These are phyloP conservation scores for Sordaria brevicollis DNA, from an alignment of 495 filamentous ascomycete genomes.

Conservation along the genomic window DNA sequence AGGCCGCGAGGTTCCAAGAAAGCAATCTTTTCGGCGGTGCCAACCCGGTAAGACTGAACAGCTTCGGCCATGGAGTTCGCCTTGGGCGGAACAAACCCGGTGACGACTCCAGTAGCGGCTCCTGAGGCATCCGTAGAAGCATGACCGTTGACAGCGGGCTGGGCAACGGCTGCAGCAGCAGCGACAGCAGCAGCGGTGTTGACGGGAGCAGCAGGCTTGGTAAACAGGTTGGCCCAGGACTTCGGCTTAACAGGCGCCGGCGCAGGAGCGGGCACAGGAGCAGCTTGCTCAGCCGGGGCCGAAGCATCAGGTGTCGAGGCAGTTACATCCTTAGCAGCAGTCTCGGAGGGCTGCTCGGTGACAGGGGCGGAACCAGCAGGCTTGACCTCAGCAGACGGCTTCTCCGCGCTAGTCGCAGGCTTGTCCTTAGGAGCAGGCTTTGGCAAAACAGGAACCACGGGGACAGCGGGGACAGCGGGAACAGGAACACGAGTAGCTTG, in stretches of 20 bases:
- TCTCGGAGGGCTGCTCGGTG: constrained; percentile 23
- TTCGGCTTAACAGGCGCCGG: constrained; percentile 46
- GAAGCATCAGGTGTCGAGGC: constrained; percentile 8
- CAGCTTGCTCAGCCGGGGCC: constrained; percentile 20
- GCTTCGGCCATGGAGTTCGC: constrained; percentile 61
- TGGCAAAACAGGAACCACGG: constrained; percentile 55
- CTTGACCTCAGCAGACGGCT: constrained; percentile 8
- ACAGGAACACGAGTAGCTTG: constrained; percentile 38
- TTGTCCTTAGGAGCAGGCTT: constrained; percentile 37
- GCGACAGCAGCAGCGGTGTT: constrained; percentile 15
- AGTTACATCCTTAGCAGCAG: constrained; percentile 13
- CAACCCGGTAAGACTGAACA: constrained; percentile 53
- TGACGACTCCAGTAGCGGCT: constrained; percentile 11
- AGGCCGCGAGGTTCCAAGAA: constrained; percentile 93
- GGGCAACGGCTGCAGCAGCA: constrained; percentile 12
- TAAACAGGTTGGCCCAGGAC: constrained; percentile 69
- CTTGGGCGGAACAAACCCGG: constrained; percentile 42
- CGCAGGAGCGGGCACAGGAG: constrained; percentile 30
- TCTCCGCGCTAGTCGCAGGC: constrained; percentile 26
- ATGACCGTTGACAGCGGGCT: constrained; percentile 9
- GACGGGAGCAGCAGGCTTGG: constrained; percentile 35
- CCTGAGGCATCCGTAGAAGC: constrained; percentile 7
- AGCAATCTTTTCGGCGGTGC: constrained; percentile 51
- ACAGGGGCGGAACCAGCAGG: constrained; percentile 15
- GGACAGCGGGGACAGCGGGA: constrained; percentile 58